phyloP scores from a whole-genome alignment of 768 basidiomycete species.

The Tubosaeta sp. region DNA sequence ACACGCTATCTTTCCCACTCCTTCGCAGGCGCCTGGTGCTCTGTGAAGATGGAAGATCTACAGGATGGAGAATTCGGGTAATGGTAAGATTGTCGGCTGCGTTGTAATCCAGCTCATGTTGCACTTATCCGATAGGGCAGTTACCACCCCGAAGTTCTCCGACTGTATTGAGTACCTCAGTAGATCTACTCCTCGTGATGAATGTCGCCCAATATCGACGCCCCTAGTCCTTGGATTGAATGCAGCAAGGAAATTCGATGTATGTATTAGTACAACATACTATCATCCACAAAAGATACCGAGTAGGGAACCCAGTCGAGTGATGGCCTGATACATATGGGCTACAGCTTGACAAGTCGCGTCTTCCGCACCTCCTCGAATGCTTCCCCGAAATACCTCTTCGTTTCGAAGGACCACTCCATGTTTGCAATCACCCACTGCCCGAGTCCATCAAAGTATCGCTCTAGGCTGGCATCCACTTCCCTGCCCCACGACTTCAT shows the following conservation, averaged over 20 bases:
- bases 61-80: background rate
- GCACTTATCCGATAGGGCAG: slow-evolving; percentile 1
- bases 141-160: background rate
- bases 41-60: slow-evolving; percentile 5
- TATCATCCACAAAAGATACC: background rate
- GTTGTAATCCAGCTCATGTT: background rate
- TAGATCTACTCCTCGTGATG: slow-evolving; percentile 9
- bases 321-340: background rate
- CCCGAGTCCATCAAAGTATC: slow-evolving; percentile 52
- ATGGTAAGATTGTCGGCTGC: slow-evolving; percentile 11
- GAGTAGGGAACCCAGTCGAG: background rate
- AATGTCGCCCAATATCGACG: slow-evolving; percentile 7
- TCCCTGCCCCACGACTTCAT: slow-evolving; percentile 47
- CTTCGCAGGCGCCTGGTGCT: slow-evolving; percentile 12
- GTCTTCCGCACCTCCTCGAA: slow-evolving; percentile 50
- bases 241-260: slow-evolving; percentile 2
- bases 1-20: slow-evolving; percentile 12
- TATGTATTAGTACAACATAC: slow-evolving; percentile 15
- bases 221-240: slow-evolving; percentile 2
- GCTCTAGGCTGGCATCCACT: slow-evolving; percentile 47
- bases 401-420: slow-evolving; percentile 67
- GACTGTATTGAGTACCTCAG: slow-evolving; percentile 9
- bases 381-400: slow-evolving; percentile 60
- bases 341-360: slow-evolving; percentile 29
- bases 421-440: slow-evolving; percentile 63